These are phyloP conservation scores for Pontederia crassipes DNA, from an alignment of 176 grass and related monocot species.

Conservation along the genomic window DNA sequence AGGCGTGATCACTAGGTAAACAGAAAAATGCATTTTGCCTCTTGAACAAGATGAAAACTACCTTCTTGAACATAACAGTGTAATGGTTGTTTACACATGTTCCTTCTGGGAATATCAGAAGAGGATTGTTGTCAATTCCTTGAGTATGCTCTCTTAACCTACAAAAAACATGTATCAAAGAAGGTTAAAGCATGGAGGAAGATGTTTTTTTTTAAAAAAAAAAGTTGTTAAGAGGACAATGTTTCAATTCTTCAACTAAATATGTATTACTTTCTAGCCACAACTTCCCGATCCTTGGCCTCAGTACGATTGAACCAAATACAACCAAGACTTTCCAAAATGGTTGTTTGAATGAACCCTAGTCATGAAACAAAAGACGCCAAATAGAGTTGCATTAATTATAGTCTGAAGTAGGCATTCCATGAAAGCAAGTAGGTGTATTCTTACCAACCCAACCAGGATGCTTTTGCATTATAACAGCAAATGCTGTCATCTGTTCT, in stretches of 20 bases:
- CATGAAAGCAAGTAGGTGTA: not conserved
- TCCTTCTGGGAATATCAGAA: constrained; percentile 95
- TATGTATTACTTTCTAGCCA: constrained; percentile 52
- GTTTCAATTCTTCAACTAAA: not conserved
- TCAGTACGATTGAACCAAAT: constrained; percentile 99
- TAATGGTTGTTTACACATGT: constrained; percentile 99
- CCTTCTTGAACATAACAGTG: constrained; percentile 99
- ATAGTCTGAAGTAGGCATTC: not conserved
- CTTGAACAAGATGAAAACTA: not conserved
- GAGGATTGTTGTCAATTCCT: constrained; percentile 72
- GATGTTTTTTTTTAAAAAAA: too few relatives aligned
- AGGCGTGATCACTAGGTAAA: too few relatives aligned
- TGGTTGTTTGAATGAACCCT: constrained; percentile 98
- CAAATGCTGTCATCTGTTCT: constrained; percentile 99
- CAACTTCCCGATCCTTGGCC: constrained; percentile 83
- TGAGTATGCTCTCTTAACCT: constrained; percentile 91
- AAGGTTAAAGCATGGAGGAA: too few relatives aligned
- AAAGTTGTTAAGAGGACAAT: too few relatives aligned
- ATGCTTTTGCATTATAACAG: constrained; percentile 99
- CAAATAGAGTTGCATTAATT: not conserved
- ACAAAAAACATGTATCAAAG: not conserved
- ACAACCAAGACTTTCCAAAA: constrained; percentile 86
- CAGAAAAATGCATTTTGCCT: too few relatives aligned
- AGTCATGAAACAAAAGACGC: not conserved
- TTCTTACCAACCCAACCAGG: constrained; percentile 97